Base-by-base conservation (phyloP, 2,329 filamentous ascomycete species). In the Plectosphaerella sp. region DNA sequence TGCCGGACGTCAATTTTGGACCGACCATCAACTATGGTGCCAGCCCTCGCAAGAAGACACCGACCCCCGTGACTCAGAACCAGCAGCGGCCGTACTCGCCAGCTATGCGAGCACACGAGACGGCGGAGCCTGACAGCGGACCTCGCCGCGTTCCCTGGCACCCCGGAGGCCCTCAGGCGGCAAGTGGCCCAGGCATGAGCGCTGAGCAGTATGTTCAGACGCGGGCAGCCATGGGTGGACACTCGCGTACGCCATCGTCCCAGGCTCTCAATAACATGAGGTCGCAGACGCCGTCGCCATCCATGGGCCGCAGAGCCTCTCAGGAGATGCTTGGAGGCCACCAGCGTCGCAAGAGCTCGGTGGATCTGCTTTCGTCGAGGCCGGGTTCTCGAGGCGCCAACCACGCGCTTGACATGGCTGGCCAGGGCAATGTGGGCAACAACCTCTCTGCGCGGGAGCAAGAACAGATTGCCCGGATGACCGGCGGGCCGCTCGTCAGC, bases 201-300 rank as follows among this genome's bases (percentile, higher is more conserved):
- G 79, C 91, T 0, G 90, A 96, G 65, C 84, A 95, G 60, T 96
- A 87, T 70, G 90, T 96, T 6, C 84, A 91, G 61, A 87, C 93
- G 59, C 84, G 90, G 56, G 87, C 82, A 4, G 74, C 78, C 15
- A 62, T 79, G 41, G 80, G 82, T 65, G 71, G 75, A 1, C 87
- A 90, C 62, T 79, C 79, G 47, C 79, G 87, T 39, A 78, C 75
- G 48, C 72, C 77, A 2, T 84, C 85, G 0, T 74, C 78, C 45
- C 37, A 33, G 24, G 36, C 36, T 5, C 72, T 77, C 20, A 60
- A 65, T 54, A 63, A 64, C 41, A 60, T 73, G 52, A 68, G 71
- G 36, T 59, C 66, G 12, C 69, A 64, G 37, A 74, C 73, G 5
- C 71, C 73, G 6, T 75, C 72, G 1, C 74, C 74, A 18, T 70